Base-by-base conservation (phyloP, 2,329 filamentous ascomycete genomes). In the Ramichloridium luteum region DNA sequence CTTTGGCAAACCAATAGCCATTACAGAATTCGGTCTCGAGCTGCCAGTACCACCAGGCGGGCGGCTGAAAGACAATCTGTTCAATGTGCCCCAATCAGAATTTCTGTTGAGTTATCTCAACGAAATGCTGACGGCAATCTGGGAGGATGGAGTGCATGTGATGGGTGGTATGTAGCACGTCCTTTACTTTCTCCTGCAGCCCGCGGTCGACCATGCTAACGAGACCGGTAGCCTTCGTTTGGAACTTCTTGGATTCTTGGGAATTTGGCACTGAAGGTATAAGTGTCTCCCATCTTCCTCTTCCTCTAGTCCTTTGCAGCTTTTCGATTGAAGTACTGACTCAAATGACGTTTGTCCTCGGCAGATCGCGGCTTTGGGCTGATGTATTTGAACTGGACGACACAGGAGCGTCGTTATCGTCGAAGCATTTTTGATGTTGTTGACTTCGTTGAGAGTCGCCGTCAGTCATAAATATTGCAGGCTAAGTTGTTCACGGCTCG, bases 291-390 rank as follows among this genome's bases (percentile, higher is more conserved):
- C n/a, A n/a, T n/a, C n/a, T n/a, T n/a, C n/a, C n/a, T n/a, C n/a
- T n/a, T n/a, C n/a, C n/a, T n/a, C n/a, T n/a, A n/a, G n/a, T n/a
- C n/a, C n/a, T n/a, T n/a, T n/a, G n/a, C n/a, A n/a, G n/a, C n/a
- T n/a, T n/a, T n/a, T n/a, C n/a, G n/a, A n/a, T n/a, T n/a, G n/a
- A n/a, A n/a, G n/a, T n/a, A n/a, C n/a, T n/a, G n/a, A n/a, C n/a
- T n/a, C n/a, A n/a, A n/a, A n/a, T n/a, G n/a, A n/a, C n/a, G 0
- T 56, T 60, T 16, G 67, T 59, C 29, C n/a, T n/a, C n/a, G n/a
- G n/a, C n/a, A n/a, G 44, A 55, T 1, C 45, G 57, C 11, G 64
- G 66, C 2, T 75, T 72, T 50, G 71, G 71, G 0, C 60, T 75
- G 27, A 70, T 74, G 46, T 61, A 51, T 28, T 51, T 56, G 10